These are phyloP conservation scores for Colletotrichum sp. DNA, from an alignment of 2,329 filamentous ascomycete genomes.

Conservation along the genomic window DNA sequence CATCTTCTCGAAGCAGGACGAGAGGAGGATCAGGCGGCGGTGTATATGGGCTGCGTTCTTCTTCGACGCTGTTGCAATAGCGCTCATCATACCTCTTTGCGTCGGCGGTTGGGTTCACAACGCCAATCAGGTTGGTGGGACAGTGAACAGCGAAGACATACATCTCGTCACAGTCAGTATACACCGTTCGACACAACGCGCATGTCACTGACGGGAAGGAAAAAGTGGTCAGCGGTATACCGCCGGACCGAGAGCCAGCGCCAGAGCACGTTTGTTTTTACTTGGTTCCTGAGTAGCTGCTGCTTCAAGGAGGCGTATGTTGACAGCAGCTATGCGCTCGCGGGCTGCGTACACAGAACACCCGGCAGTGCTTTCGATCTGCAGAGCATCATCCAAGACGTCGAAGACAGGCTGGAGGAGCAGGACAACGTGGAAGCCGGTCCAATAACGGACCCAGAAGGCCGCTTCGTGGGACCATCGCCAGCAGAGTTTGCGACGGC, in stretches of 20 bases:
- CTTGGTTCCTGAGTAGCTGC: conserved; percentile 6
- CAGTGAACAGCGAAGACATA: neutral
- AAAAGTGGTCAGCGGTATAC: conserved; percentile 2
- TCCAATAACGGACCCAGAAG: neutral
- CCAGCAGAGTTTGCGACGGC: neutral
- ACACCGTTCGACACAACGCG: neutral
- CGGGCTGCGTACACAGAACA: neutral
- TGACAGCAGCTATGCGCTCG: neutral
- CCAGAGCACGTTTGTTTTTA: neutral
- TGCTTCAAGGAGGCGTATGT: neutral
- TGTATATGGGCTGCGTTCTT: neutral
- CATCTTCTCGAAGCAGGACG: conserved; percentile 3
- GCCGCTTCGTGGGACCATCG: neutral
- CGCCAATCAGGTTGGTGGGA: neutral
- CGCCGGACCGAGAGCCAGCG: neutral
- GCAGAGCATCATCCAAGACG: neutral
- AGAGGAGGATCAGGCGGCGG: neutral
- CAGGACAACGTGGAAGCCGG: neutral
- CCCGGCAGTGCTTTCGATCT: conserved; percentile 7
- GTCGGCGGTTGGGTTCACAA: conserved; percentile 1
- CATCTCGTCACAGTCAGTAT: conserved; percentile 7
- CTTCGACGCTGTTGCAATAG: neutral
- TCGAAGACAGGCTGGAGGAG: neutral
- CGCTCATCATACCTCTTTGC: conserved; percentile 1
- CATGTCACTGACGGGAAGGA: neutral